These are phyloP conservation scores for Paraphaeosphaeria minitans DNA, from an alignment of 2,329 filamentous ascomycete genomes.

Conservation along the genomic window DNA sequence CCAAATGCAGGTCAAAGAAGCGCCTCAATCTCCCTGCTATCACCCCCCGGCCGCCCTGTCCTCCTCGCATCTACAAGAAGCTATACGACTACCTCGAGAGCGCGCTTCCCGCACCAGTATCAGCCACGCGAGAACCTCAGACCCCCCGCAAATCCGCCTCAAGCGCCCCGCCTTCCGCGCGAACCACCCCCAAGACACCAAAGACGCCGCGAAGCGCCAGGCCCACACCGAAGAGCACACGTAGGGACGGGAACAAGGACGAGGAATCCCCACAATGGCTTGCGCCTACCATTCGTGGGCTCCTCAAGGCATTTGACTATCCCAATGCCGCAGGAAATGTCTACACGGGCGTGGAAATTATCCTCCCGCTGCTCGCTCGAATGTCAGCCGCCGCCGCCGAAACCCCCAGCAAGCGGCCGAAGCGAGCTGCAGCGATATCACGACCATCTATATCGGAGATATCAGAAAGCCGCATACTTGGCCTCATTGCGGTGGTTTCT, in stretches of 20 bases:
- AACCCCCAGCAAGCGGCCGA: slow-evolving; percentile 56
- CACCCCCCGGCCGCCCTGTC: slow-evolving; percentile 42
- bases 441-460: slow-evolving; percentile 18
- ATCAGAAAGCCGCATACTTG: slow-evolving; percentile 31
- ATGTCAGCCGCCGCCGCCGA: slow-evolving; percentile 39
- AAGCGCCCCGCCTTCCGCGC: slow-evolving; percentile 27
- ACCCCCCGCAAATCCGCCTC: slow-evolving; percentile 39
- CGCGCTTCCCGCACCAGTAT: slow-evolving; percentile 60
- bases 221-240: slow-evolving; percentile 29
- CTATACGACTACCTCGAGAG: slow-evolving; percentile 81
- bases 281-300: slow-evolving; percentile 68
- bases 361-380: slow-evolving; percentile 47
- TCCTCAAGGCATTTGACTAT: slow-evolving; percentile 67
- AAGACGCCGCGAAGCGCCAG: slow-evolving; percentile 26
- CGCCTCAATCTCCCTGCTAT: slow-evolving; percentile 43
- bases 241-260: slow-evolving; percentile 18
- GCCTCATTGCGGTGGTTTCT: slow-evolving; percentile 65
- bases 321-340: slow-evolving; percentile 72
- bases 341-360: slow-evolving; percentile 71
- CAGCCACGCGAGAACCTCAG: slow-evolving; percentile 30
- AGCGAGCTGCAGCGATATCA: slow-evolving; percentile 35
- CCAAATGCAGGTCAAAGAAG: slow-evolving; percentile 65
- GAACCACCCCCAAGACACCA: slow-evolving; percentile 35
- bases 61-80: slow-evolving; percentile 71
- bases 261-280: slow-evolving; percentile 61